Evolutionary conservation across 1,284 basidiomycete genomes (phyloP).

Genomic region (Rhizoctonia solani): DNA sequence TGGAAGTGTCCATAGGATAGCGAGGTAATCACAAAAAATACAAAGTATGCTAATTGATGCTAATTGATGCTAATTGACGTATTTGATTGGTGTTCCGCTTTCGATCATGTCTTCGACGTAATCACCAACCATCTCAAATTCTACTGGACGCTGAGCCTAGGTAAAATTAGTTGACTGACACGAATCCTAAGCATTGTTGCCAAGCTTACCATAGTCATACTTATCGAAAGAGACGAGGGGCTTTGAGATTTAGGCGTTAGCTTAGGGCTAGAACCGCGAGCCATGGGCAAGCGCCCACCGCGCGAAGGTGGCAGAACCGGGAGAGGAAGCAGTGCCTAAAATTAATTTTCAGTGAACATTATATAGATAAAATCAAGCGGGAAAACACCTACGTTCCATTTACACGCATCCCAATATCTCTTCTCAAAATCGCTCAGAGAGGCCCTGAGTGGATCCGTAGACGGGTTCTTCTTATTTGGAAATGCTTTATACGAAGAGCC

Average conservation of each 20-base stretch:
- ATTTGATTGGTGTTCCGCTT: neutral
- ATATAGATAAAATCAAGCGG: neutral
- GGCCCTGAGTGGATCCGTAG: slow-evolving; percentile 3
- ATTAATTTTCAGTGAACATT: neutral
- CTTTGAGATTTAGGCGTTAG: neutral
- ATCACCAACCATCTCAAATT: neutral
- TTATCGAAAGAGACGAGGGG: neutral
- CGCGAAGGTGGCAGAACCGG: neutral
- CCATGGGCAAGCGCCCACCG: neutral
- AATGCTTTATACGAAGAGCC: neutral
- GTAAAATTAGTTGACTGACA: neutral
- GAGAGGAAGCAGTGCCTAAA: neutral
- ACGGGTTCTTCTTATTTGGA: neutral
- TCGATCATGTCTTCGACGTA: neutral
- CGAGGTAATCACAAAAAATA: too few relatives aligned
- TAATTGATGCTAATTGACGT: too few relatives aligned
- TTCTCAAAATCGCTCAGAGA: slow-evolving; percentile 4
- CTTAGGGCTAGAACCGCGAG: neutral
- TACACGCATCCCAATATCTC: slow-evolving; percentile 13
- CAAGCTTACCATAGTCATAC: neutral
- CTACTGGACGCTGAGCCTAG: neutral
- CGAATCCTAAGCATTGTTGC: neutral
- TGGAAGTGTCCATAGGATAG: too few relatives aligned
- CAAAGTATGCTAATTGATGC: too few relatives aligned
- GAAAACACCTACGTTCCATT: slow-evolving; percentile 20